Base-by-base conservation (phyloP, 2,329 filamentous ascomycete genomes). In the Colletotrichum limetticola region DNA sequence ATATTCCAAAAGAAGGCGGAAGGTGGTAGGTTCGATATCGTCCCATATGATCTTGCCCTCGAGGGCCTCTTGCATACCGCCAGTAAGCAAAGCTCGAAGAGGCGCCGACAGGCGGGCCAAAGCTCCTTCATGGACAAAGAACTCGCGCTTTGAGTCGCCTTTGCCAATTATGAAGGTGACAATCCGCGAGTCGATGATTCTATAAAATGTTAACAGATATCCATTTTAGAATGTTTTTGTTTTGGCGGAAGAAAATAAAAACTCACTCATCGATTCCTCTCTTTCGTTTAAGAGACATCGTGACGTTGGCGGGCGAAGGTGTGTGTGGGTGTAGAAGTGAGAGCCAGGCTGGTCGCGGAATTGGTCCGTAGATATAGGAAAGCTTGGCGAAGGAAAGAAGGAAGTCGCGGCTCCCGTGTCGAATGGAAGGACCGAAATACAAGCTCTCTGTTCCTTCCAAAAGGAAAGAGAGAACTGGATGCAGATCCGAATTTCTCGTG, bases 231-330 rank as follows among this genome's bases (percentile, higher is more conserved):
- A n/a, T n/a, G n/a, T n/a, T n/a, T n/a, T n/a, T n/a, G n/a, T n/a
- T n/a, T n/a, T n/a, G n/a, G n/a, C n/a, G n/a, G n/a, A n/a, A n/a
- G 30, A 4, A 32, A 2, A 32, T 0, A 12, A 8, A 0, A 9
- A 14, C 46, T 1, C 16, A 64, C 52, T 30, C 8, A 1, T 49
- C 26, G 19, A 64, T 63, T 0, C 1, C 2, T 35, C 35, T 9
- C 9, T 64, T 37, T 6, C 30, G 19, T 1, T 19, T 53, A 16
- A 52, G 28, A 55, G 65, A 24, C 65, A 61, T 46, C 28, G 6
- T 46, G 35, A 14, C 11, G n/a, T 7, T 14, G 35, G 19, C 11
- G 6, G 3, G 8, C 4, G 52, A 24, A 24, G 24, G 22, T 16
- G 52, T 24, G 19, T 12, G 11, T n/a, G 24, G 11, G 5, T 60